Percentiles rank a stretch among this genome's conserved stretches.
Evolutionary conservation across 2,329 filamentous ascomycete genomes (phyloP).

Genomic region (Alternaria atra): DNA sequence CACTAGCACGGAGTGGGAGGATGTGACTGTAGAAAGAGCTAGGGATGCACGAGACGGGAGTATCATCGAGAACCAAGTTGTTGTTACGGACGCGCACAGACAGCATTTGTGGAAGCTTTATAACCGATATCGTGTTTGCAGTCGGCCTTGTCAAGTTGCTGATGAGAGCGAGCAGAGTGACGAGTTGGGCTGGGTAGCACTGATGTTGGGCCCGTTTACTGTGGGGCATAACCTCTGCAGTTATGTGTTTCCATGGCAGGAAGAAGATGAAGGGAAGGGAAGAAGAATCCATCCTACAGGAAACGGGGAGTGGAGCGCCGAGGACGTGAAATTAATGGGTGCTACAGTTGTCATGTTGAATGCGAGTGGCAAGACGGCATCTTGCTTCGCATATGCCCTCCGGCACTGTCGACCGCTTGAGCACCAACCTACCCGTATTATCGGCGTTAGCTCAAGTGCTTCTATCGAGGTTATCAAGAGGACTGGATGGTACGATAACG

Average conservation of each 20-base stretch:
- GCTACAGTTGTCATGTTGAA: slow-evolving; percentile 31
- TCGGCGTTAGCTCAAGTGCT: slow-evolving; percentile 30
- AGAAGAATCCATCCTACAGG: slow-evolving; percentile 25
- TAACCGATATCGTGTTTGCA: slow-evolving; percentile 52
- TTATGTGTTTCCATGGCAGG: slow-evolving; percentile 30
- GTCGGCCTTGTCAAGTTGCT: slow-evolving; percentile 15
- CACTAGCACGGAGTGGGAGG: slow-evolving; percentile 50
- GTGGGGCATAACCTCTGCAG: slow-evolving; percentile 30
- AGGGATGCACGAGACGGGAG: slow-evolving; percentile 18
- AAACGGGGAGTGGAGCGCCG: slow-evolving; percentile 25
- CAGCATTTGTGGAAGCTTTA: slow-evolving; percentile 55
- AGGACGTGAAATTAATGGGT: slow-evolving; percentile 27
- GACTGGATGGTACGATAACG: slow-evolving; percentile 32
- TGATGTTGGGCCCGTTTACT: slow-evolving; percentile 28
- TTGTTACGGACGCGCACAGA: slow-evolving; percentile 52
- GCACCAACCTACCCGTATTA: slow-evolving; percentile 25
- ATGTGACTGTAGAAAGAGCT: slow-evolving; percentile 48
- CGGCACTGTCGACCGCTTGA: slow-evolving; percentile 27
- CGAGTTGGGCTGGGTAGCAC: slow-evolving; percentile 28
- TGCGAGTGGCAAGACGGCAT: slow-evolving; percentile 34
- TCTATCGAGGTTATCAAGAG: slow-evolving; percentile 21
- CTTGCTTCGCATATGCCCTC: slow-evolving; percentile 30
- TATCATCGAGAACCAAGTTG: slow-evolving; percentile 38
- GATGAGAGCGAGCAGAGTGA: slow-evolving; percentile 11
- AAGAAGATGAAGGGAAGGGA: no score